phyloP scores from a whole-genome alignment of 305 asterid genomes.

The Fraxinus xanthoxyloides region DNA sequence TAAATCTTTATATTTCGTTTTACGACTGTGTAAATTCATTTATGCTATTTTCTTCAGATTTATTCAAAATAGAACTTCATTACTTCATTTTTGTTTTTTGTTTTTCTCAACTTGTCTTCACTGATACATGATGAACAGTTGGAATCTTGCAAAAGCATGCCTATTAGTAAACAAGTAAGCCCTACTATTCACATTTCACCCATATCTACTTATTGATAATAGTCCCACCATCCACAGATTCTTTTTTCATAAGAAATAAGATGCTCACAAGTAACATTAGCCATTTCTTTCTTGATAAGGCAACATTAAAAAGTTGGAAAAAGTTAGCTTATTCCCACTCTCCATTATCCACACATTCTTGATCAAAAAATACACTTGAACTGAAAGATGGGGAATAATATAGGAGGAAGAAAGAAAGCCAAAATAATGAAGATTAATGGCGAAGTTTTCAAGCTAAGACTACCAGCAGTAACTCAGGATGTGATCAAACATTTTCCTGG shows the following conservation, averaged over 20 bases:
- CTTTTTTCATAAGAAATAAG: neutral
- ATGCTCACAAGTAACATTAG: neutral
- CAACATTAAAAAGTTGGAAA: neutral
- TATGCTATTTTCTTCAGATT: neutral
- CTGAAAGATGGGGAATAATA: conserved; percentile 56
- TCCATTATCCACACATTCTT: neutral
- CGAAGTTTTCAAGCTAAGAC: conserved; percentile 45
- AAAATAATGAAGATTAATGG: conserved; percentile 65
- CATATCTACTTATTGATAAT: neutral
- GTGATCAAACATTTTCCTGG: conserved; percentile 50
- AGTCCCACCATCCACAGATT: neutral
- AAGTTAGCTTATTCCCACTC: neutral
- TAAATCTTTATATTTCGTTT: neutral
- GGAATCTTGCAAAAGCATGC: neutral
- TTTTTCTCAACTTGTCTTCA: neutral
- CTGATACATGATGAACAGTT: neutral
- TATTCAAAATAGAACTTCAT: neutral
- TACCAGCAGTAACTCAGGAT: conserved; percentile 48
- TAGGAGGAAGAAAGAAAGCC: conserved; percentile 38
- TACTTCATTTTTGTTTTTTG: neutral
- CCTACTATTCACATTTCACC: neutral
- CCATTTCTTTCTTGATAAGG: neutral
- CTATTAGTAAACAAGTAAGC: neutral
- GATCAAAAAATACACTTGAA: neutral
- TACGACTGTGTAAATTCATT: neutral